These are phyloP conservation scores for Mytilinidion resinicola DNA, from an alignment of 495 filamentous ascomycete species.

Conservation along the genomic window DNA sequence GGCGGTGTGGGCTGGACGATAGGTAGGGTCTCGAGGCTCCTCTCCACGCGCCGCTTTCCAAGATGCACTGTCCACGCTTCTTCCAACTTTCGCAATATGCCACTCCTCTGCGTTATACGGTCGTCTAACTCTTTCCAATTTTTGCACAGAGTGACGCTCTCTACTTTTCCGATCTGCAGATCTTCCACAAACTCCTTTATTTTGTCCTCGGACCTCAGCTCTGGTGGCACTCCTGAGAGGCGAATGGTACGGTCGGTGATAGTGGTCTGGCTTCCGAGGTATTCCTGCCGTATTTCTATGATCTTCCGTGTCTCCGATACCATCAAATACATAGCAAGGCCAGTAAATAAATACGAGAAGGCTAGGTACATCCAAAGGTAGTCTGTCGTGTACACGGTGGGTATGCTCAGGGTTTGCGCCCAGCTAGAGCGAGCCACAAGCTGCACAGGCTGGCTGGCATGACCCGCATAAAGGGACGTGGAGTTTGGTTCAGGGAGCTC, in stretches of 20 bases:
- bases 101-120: conserved; percentile 61
- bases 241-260: conserved; percentile 91
- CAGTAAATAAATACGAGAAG: conserved; percentile 87
- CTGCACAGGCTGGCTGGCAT: neutral
- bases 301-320: conserved; percentile 74
- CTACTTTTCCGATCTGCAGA: conserved; percentile 86
- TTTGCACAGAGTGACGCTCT: conserved; percentile 78
- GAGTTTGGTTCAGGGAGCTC: conserved; percentile 13
- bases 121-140: conserved; percentile 81
- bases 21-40: conserved; percentile 47
- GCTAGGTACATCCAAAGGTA: conserved; percentile 92
- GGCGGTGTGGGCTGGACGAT: conserved; percentile 45
- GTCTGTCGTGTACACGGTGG: conserved; percentile 31
- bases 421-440: conserved; percentile 10
- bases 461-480: neutral
- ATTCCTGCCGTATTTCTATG: conserved; percentile 79
- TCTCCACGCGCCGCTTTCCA: conserved; percentile 45
- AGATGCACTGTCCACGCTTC: conserved; percentile 73
- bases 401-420: neutral
- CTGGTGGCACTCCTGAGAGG: conserved; percentile 77
- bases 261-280: conserved; percentile 86
- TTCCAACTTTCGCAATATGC: conserved; percentile 67
- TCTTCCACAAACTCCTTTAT: conserved; percentile 85
- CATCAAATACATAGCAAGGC: conserved; percentile 74
- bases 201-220: conserved; percentile 71